These are phyloP conservation scores for Hyaloscypha variabilis DNA, from an alignment of 495 filamentous ascomycete species.

Conservation along the genomic window DNA sequence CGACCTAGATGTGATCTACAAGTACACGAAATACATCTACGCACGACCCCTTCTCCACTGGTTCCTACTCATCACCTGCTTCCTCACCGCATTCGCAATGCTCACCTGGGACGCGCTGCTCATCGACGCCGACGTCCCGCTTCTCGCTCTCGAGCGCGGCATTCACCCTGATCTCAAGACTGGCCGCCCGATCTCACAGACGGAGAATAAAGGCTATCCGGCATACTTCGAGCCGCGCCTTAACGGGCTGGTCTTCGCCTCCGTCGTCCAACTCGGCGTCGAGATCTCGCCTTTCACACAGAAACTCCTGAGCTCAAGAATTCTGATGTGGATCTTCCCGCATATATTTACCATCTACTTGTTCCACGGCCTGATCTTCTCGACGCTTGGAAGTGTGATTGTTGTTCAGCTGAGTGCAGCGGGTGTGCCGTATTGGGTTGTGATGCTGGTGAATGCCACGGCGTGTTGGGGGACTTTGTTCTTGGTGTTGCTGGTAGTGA, in stretches of 20 bases:
- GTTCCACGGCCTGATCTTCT: conserved; percentile 45
- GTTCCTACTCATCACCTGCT: conserved; percentile 26
- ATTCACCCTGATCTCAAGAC: conserved; percentile 40
- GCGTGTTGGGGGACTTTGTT: conserved; percentile 21
- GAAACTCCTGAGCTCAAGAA: conserved; percentile 33
- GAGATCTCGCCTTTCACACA: conserved; percentile 39
- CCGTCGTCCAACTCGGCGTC: conserved; percentile 39
- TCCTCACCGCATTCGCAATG: conserved; percentile 17
- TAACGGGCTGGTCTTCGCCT: conserved; percentile 41
- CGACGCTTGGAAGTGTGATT: conserved; percentile 37
- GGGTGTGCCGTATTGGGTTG: conserved; percentile 32
- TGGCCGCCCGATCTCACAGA: conserved; percentile 34
- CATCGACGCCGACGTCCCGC: conserved; percentile 22
- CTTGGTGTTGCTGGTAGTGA: conserved; percentile 2
- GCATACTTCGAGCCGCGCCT: conserved; percentile 42
- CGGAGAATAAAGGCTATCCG: conserved; percentile 34
- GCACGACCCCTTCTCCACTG: conserved; percentile 31
- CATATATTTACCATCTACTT: conserved; percentile 50
- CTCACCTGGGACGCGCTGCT: conserved; percentile 36
- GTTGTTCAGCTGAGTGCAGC: conserved; percentile 22
- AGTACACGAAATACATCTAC: conserved; percentile 28
- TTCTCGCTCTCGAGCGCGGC: conserved; percentile 38
- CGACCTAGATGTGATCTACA: conserved; percentile 45
- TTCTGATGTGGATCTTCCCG: conserved; percentile 42
- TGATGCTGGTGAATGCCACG: conserved; percentile 27